Conservation (phyloP, 2,329 filamentous ascomycete species). For the Xylaria arbuscula region DNA sequence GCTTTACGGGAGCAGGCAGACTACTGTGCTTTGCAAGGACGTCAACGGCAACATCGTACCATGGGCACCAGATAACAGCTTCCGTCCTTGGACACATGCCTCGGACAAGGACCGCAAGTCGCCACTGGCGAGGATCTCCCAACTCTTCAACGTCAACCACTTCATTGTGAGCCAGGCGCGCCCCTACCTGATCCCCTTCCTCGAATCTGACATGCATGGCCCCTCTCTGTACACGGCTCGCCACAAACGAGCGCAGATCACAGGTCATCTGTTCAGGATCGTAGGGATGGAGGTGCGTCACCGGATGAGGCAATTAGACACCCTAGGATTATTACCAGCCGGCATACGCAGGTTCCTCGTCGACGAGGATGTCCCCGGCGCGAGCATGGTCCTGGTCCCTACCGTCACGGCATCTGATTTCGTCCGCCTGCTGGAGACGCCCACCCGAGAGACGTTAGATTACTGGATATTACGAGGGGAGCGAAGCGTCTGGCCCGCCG, state of each 20-base stretch:
- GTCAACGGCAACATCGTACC: constrained; percentile 77
- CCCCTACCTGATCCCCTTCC: constrained; percentile 88
- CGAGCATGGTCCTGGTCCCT: constrained; percentile 83
- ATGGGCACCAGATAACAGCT: constrained; percentile 75
- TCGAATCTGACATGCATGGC: constrained; percentile 83
- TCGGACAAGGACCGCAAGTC: constrained; percentile 73
- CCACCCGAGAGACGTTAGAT: constrained; percentile 77
- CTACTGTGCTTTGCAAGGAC: constrained; percentile 80
- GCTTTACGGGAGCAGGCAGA: constrained; percentile 72
- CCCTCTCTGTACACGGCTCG: constrained; percentile 71
- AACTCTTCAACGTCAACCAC: constrained; percentile 93
- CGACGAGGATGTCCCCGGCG: constrained; percentile 82
- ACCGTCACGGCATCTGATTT: constrained; percentile 80
- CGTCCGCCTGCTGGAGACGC: constrained; percentile 81
- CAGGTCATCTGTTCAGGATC: constrained; percentile 71
- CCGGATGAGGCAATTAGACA: constrained; percentile 82
- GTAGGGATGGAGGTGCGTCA: constrained; percentile 82
- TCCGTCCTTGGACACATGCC: constrained; percentile 74
- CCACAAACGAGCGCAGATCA: constrained; percentile 67
- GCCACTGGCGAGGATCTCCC: constrained; percentile 76
- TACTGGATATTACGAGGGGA: constrained; percentile 91
- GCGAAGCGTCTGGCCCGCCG: constrained; percentile 88
- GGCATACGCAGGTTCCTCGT: constrained; percentile 80
- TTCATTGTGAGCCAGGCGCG: constrained; percentile 94
- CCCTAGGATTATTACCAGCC: constrained; percentile 76